Evolutionary conservation across 176 grass and related monocot species (phyloP).

Genomic region (Hordeum vulgare): MorexV3_pseudomolecules_assembly NC_058522.1:526128645-526129144

Average conservation of each 20-base stretch:
- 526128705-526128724: background rate
- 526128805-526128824: background rate
- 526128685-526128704: background rate
- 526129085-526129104: background rate
- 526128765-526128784: background rate
- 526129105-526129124: background rate
- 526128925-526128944: background rate
- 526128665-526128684: background rate
- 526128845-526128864: background rate
- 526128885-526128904: conserved; percentile 11
- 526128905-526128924: background rate
- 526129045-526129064: too few relatives aligned
- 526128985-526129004: background rate
- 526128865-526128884: background rate
- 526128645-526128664: background rate
- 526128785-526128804: background rate
- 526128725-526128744: background rate
- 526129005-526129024: background rate
- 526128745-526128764: background rate
- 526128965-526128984: background rate
- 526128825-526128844: background rate
- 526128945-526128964: conserved; percentile 16
- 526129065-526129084: background rate
- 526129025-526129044: too few relatives aligned
- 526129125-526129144: background rate